These are phyloP conservation scores for Fusarium euwallaceae DNA, from an alignment of 2,329 filamentous ascomycete species.

Conservation along the genomic window DNA sequence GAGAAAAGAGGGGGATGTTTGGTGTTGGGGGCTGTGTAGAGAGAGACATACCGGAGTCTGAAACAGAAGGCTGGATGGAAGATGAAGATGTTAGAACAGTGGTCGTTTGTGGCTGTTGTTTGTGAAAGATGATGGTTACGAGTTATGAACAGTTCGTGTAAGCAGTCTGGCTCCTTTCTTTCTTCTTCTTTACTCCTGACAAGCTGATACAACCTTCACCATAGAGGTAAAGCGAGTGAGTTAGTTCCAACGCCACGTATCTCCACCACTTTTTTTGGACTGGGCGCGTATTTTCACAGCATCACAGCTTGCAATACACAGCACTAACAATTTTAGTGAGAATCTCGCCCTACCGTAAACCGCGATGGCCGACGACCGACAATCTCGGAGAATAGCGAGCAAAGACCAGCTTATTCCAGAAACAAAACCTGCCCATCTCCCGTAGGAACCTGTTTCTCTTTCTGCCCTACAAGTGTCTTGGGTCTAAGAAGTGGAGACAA, in stretches of 20 bases:
- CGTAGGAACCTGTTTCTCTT: neutral
- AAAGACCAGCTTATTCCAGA: neutral
- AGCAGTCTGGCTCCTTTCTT: neutral
- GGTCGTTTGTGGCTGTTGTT: neutral
- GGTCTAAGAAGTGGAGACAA: neutral
- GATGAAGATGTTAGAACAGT: neutral
- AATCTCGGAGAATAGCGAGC: slow-evolving; percentile 2
- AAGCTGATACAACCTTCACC: neutral
- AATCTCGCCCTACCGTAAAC: neutral
- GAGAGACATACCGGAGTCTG: neutral
- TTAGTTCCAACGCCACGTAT: neutral
- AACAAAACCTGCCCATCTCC: neutral
- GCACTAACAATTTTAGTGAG: neutral
- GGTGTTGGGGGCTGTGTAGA: neutral
- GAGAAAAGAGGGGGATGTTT: neutral
- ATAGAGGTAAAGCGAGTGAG: neutral
- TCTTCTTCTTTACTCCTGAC: neutral
- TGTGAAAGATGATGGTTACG: neutral
- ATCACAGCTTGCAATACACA: neutral
- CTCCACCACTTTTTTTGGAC: neutral
- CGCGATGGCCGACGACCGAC: neutral
- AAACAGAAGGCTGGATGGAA: neutral
- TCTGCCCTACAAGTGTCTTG: neutral
- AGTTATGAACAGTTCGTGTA: neutral
- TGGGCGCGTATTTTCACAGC: neutral